Percentiles rank a stretch among this genome's conserved stretches.
Evolutionary conservation across 495 filamentous ascomycete species (phyloP).

Genomic region (Lasiosphaeria hispida): DNA sequence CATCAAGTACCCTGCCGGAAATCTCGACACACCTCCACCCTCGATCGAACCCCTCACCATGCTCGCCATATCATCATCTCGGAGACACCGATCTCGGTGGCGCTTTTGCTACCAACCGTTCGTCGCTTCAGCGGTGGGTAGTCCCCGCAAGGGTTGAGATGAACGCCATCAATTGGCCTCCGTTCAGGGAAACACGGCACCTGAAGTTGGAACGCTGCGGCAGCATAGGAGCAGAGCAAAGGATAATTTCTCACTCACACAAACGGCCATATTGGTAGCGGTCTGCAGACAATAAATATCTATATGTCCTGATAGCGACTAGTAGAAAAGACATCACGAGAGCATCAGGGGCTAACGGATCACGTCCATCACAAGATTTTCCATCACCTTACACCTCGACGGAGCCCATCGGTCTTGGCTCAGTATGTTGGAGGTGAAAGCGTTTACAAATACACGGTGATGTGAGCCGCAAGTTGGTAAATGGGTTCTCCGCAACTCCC

Average conservation of each 20-base stretch:
- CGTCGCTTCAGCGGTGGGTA: neutral
- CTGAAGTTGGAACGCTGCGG: neutral
- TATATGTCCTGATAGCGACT: too few relatives aligned
- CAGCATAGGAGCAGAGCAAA: neutral
- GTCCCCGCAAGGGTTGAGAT: conserved; percentile 1
- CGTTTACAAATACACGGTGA: too few relatives aligned
- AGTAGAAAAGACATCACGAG: too few relatives aligned
- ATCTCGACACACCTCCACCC: conserved; percentile 19
- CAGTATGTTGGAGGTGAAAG: too few relatives aligned
- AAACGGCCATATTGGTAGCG: too few relatives aligned
- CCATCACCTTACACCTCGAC: too few relatives aligned
- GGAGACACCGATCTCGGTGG: conserved; percentile 27
- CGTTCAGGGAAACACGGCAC: neutral
- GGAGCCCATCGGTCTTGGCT: too few relatives aligned
- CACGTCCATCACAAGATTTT: too few relatives aligned
- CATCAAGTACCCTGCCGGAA: conserved; percentile 11
- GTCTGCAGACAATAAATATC: too few relatives aligned
- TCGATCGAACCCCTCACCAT: conserved; percentile 20
- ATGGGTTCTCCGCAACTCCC: too few relatives aligned
- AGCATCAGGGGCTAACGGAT: too few relatives aligned
- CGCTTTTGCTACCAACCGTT: conserved; percentile 12
- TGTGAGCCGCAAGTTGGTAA: too few relatives aligned
- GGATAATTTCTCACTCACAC: neutral
- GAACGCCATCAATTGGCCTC: neutral
- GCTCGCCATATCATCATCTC: conserved; percentile 10